Evolutionary conservation across 495 filamentous ascomycete species (phyloP), one percentile per base, ranked within the genome.

Genomic region (Mycothermus thermophilus): DNA sequence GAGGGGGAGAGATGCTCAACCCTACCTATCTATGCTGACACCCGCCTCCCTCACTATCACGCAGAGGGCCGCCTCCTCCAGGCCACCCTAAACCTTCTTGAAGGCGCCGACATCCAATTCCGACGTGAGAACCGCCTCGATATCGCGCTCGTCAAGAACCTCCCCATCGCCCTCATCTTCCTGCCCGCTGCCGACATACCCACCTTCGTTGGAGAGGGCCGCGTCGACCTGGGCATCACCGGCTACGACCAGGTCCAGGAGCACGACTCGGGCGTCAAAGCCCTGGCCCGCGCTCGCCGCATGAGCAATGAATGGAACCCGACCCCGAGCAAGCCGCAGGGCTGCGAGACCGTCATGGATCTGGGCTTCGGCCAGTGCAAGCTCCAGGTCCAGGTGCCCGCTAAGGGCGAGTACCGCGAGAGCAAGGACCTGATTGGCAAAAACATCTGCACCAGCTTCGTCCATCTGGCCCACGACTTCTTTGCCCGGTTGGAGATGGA

Each of bases 181-280:
- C 83, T 97, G 24, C 90, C 90, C 16, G 90, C 85, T 22, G 87
- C 83, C 35, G 90, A 96, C 56, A 97, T 97, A 51, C 92, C 90
- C 17, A 88, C 82, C 34, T 96, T 95, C 46, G 85, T 97, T 27
- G 90, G 87, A 18, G 86, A 95, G 55, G 90, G 90, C 19, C 74
- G 79, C 32, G 90, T 96, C 10, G 86, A 92, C 51, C 60, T 97
- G 5, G 90, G 90, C 34, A 97, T 97, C 43, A 97, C 90, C 0
- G 90, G 90, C 23, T 69, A 72, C 34, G 92, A 97, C 56, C 84
- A 93, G 47, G 83, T 96, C 13, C 78, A 77, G 15, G 92, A 96
- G 60, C 83, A 93, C 63, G 85, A 88, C 57, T 74, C 79, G 73
- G 68, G 63, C 23, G 65, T 79, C 8, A 67, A 78, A 5, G 66